phyloP scores from a whole-genome alignment of 179 eudicot genomes.

The Patellifolia procumbens region DNA sequence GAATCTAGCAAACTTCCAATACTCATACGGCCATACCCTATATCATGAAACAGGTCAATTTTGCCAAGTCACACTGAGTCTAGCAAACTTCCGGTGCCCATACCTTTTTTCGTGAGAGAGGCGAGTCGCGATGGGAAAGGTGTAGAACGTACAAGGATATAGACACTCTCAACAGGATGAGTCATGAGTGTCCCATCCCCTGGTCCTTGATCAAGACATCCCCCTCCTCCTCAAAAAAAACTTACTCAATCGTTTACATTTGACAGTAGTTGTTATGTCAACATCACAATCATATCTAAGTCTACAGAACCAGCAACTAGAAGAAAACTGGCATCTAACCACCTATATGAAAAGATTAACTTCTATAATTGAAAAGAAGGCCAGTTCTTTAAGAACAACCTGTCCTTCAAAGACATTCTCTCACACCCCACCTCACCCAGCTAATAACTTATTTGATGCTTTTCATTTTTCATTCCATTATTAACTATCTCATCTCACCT shows the following conservation, averaged over 20 bases:
- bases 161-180: neutral
- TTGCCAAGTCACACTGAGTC: too few species aligned
- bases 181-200: neutral
- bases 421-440: constrained; percentile 25
- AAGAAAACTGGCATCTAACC: neutral
- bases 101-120: too few species aligned
- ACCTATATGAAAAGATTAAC: neutral
- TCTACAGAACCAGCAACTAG: neutral
- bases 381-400: constrained; percentile 20
- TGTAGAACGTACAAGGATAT: too few species aligned
- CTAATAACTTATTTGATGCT: constrained; percentile 3
- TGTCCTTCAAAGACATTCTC: constrained; percentile 18
- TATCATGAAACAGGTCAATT: too few species aligned
- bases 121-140: too few species aligned
- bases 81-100: too few species aligned
- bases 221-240: neutral
- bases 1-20: too few species aligned
- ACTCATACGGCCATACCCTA: too few species aligned
- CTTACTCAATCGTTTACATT: neutral
- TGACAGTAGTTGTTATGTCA: neutral
- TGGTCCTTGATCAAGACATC: neutral
- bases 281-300: neutral
- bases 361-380: constrained; percentile 2
- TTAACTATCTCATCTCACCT: constrained; percentile 4
- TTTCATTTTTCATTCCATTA: neutral